Conservation (phyloP, 31 red algal species). For the Endocladia muricata region DNA sequence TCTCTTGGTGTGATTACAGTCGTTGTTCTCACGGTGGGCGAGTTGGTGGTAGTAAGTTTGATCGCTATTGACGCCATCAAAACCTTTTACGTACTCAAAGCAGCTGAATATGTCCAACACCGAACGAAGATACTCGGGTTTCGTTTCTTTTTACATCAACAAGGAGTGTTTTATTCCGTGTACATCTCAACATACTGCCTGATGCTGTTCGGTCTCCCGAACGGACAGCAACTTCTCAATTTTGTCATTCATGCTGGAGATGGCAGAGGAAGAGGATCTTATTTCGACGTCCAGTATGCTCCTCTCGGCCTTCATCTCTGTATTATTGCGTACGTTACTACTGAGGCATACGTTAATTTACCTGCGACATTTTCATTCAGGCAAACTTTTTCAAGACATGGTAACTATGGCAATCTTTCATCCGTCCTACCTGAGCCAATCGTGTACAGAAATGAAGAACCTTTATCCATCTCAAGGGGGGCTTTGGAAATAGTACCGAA, state of each 20-base stretch:
- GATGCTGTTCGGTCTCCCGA: conserved; percentile 61
- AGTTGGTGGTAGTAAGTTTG: conserved; percentile 20
- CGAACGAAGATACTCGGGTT: conserved; percentile 67
- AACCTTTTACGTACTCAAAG: conserved; percentile 19
- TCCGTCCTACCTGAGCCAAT: conserved; percentile 33
- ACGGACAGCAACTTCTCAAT: conserved; percentile 39
- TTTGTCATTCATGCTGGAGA: conserved; percentile 17
- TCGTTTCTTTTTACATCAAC: conserved; percentile 70
- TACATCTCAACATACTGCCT: conserved; percentile 38
- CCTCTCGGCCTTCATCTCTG: conserved; percentile 53
- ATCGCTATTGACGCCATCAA: conserved; percentile 16
- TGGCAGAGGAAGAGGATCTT: conserved; percentile 26
- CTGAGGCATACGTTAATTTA: conserved; percentile 65
- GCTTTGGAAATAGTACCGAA: conserved; percentile 24
- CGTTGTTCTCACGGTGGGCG: conserved; percentile 28
- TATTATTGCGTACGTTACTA: conserved; percentile 47
- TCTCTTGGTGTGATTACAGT: conserved; percentile 31
- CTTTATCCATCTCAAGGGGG: conserved; percentile 13
- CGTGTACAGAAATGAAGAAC: conserved; percentile 58
- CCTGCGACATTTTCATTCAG: conserved; percentile 30
- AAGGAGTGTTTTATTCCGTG: conserved; percentile 41
- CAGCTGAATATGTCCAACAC: conserved; percentile 43
- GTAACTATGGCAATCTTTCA: background rate
- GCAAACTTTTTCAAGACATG: background rate
- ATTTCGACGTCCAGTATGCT: conserved; percentile 65